Conservation (phyloP, 1,139 yeast species). For the Blastobotrys serpentis region DNA sequence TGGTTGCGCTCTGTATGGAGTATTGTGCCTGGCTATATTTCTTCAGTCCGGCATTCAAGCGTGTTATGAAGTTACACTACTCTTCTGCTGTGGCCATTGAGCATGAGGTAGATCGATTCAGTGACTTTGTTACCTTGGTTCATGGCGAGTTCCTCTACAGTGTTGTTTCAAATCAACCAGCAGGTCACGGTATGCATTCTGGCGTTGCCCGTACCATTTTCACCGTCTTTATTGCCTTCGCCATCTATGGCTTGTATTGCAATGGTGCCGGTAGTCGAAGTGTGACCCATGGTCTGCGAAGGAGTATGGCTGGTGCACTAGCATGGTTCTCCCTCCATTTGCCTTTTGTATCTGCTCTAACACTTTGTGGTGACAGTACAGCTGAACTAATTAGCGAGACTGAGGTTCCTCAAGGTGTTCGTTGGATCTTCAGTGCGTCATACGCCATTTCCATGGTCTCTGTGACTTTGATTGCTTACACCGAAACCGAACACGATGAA, state of each 20-base stretch:
- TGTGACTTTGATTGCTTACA: conserved; percentile 4
- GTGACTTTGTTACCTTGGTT: conserved; percentile 61
- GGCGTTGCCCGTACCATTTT: conserved; percentile 52
- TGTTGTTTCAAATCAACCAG: conserved; percentile 52
- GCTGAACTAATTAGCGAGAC: conserved; percentile 44
- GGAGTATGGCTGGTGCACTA: conserved; percentile 49
- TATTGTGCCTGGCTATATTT: conserved; percentile 27
- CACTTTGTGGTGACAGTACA: conserved; percentile 61
- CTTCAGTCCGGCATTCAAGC: conserved; percentile 53
- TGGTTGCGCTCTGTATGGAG: conserved; percentile 48
- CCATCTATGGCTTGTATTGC: conserved; percentile 54
- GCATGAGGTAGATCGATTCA: conserved; percentile 63
- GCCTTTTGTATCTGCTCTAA: conserved; percentile 42
- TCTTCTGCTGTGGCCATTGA: conserved; percentile 66
- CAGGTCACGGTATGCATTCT: conserved; percentile 49
- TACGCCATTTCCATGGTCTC: conserved; percentile 1
- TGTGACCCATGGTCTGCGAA: conserved; percentile 57
- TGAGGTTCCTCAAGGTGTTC: conserved; percentile 9
- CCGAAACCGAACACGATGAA: conserved; percentile 1
- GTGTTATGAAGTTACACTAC: conserved; percentile 42
- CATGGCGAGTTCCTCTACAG: conserved; percentile 63
- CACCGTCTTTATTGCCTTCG: conserved; percentile 51
- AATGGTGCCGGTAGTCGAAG: conserved; percentile 52
- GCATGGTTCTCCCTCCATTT: conserved; percentile 52
- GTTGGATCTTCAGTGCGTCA: conserved; percentile 7